Base-by-base conservation (phyloP, 768 basidiomycete genomes). In the Clitopilus passeckerianus region DNA sequence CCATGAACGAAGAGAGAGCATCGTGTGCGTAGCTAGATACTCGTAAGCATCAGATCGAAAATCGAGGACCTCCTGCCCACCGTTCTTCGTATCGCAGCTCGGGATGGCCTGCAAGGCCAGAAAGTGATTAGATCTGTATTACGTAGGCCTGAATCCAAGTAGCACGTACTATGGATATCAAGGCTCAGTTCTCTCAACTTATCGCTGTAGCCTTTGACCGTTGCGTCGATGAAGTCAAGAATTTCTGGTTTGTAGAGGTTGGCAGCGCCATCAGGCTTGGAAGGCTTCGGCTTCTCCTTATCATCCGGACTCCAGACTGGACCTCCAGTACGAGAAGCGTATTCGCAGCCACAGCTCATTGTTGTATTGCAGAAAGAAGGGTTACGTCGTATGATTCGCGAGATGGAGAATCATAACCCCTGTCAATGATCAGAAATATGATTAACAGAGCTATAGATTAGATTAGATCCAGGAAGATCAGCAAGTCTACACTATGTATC, bases 41-140 rank as follows among this genome's bases (percentile, higher is more conserved):
- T n/a, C 1, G 5, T 33, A 34, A 34, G n/a, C 54, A 10, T 5
- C 9, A 4, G 12, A 54, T 55, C 6, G 23, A 60, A 5, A 27
- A 7, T 20, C 15, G 24, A 20, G 58, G 24, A n/a, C 35, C 37
- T 22, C 41, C 20, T 27, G 58, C 81, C 27, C 60, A 90, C 88
- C 74, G 75, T 75, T 92, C 91, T 67, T 89, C 75, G 61, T 81
- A 91, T 52, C 70, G 77, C 14, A 90, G 72, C 68, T 92, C 90
- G 1, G 90, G 90, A 63, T 86, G 86, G 16, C 76, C 90, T 91
- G 65, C 6, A 61, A 22, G 15, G 10, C 22, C 5, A 8, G 5
- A 22, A 34, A n/a, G 22, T 15, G 20, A 7, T 18, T 10, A 41
- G 53, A 57, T 55, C 62, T 30, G 24, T 37, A 18, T 16, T 34